Percentiles rank a stretch among this genome's conserved stretches.
These are phyloP conservation scores for Mrakia frigida DNA, from an alignment of 768 basidiomycete genomes.

Conservation along the genomic window DNA sequence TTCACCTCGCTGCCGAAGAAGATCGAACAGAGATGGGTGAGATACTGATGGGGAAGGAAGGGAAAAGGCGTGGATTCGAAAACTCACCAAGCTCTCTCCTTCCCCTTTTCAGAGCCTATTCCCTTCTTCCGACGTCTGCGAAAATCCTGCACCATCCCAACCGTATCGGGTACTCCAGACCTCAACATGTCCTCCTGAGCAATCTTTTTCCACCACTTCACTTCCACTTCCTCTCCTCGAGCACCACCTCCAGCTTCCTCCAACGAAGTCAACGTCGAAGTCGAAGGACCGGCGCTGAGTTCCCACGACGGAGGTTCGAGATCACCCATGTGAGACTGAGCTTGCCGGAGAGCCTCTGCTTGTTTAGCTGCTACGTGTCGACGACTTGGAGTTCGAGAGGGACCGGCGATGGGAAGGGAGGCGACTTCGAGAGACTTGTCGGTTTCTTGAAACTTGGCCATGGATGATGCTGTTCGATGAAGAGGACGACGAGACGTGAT, in stretches of 20 bases:
- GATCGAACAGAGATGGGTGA: background rate
- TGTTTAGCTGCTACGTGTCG: conserved; percentile 5
- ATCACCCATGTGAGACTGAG: background rate
- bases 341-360: background rate
- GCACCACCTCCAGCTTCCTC: background rate
- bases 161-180: conserved; percentile 6
- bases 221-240: conserved; percentile 17
- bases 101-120: conserved; percentile 28
- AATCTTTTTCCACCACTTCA: conserved; percentile 26
- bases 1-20: background rate
- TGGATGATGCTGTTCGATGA: conserved; percentile 65
- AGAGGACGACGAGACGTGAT: conserved; percentile 51
- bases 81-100: conserved; percentile 23
- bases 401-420: conserved; percentile 24
- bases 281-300: background rate
- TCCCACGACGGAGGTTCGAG: conserved; percentile 19
- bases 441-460: conserved; percentile 61
- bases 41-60: background rate
- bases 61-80: too few relatives aligned
- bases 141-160: conserved; percentile 32
- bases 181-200: conserved; percentile 21
- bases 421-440: conserved; percentile 38
- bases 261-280: background rate
- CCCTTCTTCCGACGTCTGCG: conserved; percentile 31
- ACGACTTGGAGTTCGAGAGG: conserved; percentile 25